Evolutionary conservation across 2,329 filamentous ascomycete species (phyloP).

Genomic region (Monosporascus sp.): DNA sequence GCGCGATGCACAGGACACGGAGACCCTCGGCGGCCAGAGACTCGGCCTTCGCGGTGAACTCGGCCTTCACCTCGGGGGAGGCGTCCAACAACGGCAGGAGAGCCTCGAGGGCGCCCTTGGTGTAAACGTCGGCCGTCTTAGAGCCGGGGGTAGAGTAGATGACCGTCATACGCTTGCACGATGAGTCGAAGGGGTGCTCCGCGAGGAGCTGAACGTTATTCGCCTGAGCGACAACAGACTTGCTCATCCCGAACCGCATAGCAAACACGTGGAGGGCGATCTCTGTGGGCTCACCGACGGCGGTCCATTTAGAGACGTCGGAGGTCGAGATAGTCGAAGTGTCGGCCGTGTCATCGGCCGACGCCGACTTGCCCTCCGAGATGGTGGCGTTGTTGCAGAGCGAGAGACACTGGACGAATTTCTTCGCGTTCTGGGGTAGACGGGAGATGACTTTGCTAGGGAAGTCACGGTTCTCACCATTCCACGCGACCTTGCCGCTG

Average conservation of each 20-base stretch:
- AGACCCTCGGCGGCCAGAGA: slow-evolving; percentile 58
- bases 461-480: slow-evolving; percentile 24
- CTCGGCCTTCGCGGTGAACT: slow-evolving; percentile 46
- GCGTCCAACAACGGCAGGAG: slow-evolving; percentile 47
- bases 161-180: slow-evolving; percentile 70
- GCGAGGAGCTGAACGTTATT: slow-evolving; percentile 45
- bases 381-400: slow-evolving; percentile 58
- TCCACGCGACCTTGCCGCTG: slow-evolving; percentile 46
- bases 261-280: slow-evolving; percentile 71
- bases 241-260: slow-evolving; percentile 57
- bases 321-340: slow-evolving; percentile 42
- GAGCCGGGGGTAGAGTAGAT: slow-evolving; percentile 44
- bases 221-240: slow-evolving; percentile 32
- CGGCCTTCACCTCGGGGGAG: slow-evolving; percentile 39
- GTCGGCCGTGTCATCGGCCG: slow-evolving; percentile 37
- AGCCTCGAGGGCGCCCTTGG: slow-evolving; percentile 56
- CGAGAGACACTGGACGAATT: slow-evolving; percentile 50
- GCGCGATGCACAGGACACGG: slow-evolving; percentile 63
- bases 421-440: slow-evolving; percentile 30
- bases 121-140: slow-evolving; percentile 40
- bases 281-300: slow-evolving; percentile 64
- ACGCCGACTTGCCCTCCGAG: slow-evolving; percentile 34
- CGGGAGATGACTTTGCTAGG: slow-evolving; percentile 17
- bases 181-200: slow-evolving; percentile 69
- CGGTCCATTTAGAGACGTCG: slow-evolving; percentile 47